Percentiles rank a stretch among this genome's conserved stretches.
These are phyloP conservation scores for Datisca glomerata DNA, from an alignment of 306 rosid genomes.

Conservation along the genomic window DNA sequence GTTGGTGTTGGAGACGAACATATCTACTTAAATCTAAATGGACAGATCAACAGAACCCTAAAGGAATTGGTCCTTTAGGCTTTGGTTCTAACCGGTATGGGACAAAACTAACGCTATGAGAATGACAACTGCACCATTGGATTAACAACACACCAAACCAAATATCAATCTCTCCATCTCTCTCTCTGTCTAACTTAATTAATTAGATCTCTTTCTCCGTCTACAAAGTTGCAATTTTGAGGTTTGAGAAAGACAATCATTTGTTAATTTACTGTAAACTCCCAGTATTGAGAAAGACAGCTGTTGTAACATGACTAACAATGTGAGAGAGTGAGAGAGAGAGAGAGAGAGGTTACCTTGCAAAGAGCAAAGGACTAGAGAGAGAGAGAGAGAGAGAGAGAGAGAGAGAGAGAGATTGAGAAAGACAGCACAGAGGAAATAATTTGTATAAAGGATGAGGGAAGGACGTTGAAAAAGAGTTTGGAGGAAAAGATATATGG, in stretches of 20 bases:
- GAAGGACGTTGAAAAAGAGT: too few relatives aligned
- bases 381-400: constrained; percentile 46
- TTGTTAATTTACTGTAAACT: not conserved
- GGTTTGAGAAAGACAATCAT: constrained; percentile 8
- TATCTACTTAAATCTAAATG: constrained; percentile 4
- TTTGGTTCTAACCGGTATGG: constrained; percentile 10
- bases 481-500: constrained; percentile 7
- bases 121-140: constrained; percentile 15
- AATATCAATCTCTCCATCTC: too few relatives aligned
- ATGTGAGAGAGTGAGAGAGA: constrained; percentile 5
- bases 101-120: too few relatives aligned
- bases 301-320: not conserved
- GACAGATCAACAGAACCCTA: constrained; percentile 1
- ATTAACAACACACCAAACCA: too few relatives aligned
- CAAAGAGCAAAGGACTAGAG: constrained; percentile 21
- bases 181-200: too few relatives aligned
- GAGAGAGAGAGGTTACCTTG: constrained; percentile 9
- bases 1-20: constrained; percentile 43
- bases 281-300: constrained; percentile 1
- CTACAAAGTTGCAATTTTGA: too few relatives aligned
- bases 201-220: too few relatives aligned
- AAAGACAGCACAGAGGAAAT: constrained; percentile 65
- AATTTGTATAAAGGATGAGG: too few relatives aligned
- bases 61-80: not conserved
- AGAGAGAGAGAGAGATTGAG: constrained; percentile 24